phyloP scores from a whole-genome alignment of 495 filamentous ascomycete species.

The Corynascus novoguineensis region DNA sequence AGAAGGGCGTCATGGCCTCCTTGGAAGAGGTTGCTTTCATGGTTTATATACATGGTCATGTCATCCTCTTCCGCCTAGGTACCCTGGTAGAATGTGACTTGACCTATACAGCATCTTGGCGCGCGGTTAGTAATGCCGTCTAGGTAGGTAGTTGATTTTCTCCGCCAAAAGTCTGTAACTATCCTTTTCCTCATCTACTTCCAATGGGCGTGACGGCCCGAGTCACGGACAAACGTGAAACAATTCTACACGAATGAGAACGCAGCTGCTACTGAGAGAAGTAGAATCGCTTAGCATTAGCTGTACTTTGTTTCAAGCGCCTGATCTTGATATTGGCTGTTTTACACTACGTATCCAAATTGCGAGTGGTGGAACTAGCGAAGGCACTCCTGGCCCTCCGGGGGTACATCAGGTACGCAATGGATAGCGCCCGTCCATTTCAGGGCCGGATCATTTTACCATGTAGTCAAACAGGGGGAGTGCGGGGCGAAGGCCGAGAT shows the following conservation, averaged over 20 bases:
- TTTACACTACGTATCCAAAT: no score
- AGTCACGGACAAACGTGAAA: not conserved
- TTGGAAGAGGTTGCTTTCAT: not conserved
- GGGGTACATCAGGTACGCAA: no score
- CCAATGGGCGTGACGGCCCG: no score
- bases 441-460: not conserved
- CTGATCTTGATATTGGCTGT: not conserved
- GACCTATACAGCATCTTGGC: not conserved
- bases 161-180: not conserved
- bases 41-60: not conserved
- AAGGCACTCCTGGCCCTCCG: not conserved
- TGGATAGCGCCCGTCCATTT: no score
- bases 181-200: no score
- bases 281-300: not conserved
- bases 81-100: no score
- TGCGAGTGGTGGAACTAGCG: not conserved
- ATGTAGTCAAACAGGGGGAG: not conserved
- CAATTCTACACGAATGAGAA: slow-evolving; percentile 8
- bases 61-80: not conserved
- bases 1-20: not conserved
- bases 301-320: not conserved
- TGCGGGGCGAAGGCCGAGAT: not conserved
- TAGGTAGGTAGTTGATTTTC: not conserved
- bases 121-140: not conserved
- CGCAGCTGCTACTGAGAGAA: not conserved